Percentiles rank a stretch among this genome's conserved stretches.
Conservation (phyloP, 305 asterid genomes). For the Fraxinus xanthoxyloides region DNA sequence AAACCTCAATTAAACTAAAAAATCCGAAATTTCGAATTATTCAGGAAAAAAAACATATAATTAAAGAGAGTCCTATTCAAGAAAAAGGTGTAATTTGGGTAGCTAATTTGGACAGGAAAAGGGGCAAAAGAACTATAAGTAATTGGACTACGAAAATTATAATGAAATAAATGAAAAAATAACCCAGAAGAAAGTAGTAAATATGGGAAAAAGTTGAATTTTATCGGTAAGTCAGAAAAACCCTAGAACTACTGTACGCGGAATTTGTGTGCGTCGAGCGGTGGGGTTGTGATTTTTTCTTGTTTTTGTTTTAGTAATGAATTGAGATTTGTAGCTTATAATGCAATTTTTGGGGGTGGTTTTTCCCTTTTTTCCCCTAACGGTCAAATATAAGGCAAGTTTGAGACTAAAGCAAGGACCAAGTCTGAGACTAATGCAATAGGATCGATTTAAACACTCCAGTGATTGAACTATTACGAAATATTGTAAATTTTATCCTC, state of each 20-base stretch:
- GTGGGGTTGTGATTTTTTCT: not conserved
- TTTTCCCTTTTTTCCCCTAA: not conserved
- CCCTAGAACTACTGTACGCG: not conserved
- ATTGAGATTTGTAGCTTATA: not conserved
- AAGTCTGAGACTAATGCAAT: not conserved
- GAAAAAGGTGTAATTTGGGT: not conserved
- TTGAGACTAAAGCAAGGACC: not conserved
- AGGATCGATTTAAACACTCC: not conserved
- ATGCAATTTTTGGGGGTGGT: not conserved
- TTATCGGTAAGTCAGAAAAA: not conserved
- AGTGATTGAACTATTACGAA: not conserved
- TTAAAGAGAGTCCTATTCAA: not conserved
- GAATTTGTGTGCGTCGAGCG: not conserved
- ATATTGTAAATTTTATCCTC: not conserved
- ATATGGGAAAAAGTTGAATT: not conserved
- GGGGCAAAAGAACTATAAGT: not conserved
- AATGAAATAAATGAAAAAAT: not conserved
- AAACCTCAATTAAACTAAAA: not conserved
- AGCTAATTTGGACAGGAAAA: not conserved
- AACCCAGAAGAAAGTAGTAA: not conserved
- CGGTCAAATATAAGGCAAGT: constrained; percentile 11
- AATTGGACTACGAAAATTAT: not conserved
- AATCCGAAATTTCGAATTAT: not conserved
- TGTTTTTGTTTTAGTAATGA: not conserved
- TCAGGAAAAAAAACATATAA: not conserved